Conservation (phyloP, 768 basidiomycete genomes). For the Russula lepida region DNA sequence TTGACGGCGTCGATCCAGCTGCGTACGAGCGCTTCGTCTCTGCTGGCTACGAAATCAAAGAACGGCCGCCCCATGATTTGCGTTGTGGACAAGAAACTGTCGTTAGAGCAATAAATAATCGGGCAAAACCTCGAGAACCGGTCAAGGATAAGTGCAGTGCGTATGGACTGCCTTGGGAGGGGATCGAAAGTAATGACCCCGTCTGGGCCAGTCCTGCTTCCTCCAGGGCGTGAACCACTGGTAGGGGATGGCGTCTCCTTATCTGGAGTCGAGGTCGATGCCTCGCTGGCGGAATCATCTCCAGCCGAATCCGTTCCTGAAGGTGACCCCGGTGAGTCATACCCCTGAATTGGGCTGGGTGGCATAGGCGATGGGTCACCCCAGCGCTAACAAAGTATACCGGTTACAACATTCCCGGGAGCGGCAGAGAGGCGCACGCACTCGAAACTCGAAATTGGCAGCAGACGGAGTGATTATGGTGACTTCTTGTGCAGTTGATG, state of each 20-base stretch:
- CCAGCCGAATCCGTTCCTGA: not conserved
- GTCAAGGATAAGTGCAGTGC: constrained; percentile 76
- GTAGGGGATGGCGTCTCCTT: not conserved
- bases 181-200: constrained; percentile 45
- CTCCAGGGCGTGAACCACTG: not conserved
- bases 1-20: constrained; percentile 74
- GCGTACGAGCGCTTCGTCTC: constrained; percentile 58
- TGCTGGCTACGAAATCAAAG: constrained; percentile 62
- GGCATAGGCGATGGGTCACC: constrained; percentile 60
- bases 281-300: constrained; percentile 3
- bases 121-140: constrained; percentile 61
- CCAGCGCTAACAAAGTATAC: constrained; percentile 44
- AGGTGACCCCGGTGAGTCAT: constrained; percentile 1
- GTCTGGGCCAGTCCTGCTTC: constrained; percentile 13
- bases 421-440: constrained; percentile 40
- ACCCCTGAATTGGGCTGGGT: constrained; percentile 28
- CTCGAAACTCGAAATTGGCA: constrained; percentile 32
- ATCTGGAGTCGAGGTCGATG: not conserved
- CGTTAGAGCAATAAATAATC: constrained; percentile 67
- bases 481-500: constrained; percentile 77
- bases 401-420: constrained; percentile 28
- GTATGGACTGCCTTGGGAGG: constrained; percentile 59
- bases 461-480: constrained; percentile 55
- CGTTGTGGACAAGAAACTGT: constrained; percentile 53
- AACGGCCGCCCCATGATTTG: constrained; percentile 55